Base-by-base conservation (phyloP, 805 yeast species). In the Candida qinlingensis region DNA sequence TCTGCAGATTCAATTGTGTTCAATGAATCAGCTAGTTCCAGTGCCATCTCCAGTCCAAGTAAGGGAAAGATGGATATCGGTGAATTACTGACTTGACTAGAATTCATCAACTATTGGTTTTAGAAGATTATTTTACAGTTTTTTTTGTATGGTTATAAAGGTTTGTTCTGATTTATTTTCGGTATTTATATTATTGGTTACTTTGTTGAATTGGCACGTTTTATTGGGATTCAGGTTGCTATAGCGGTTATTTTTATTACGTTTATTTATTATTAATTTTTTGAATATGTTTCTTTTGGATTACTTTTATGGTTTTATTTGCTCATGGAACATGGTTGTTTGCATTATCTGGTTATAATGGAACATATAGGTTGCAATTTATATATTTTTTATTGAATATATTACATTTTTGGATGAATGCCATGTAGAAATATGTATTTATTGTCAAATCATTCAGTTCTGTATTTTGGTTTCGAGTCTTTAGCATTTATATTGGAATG, bases 41-140 rank as follows among this genome's bases (percentile, higher is more conserved):
- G 35, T 26, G 25, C 33, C 7, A n/a, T 12, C 39, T 37, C 45
- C 27, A 36, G 31, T 28, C 38, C 43, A 5, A 43, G 26, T 28
- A 48, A 40, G 26, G 44, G 46, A 28, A 57, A 54, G 42, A 54
- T 59, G 59, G 50, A 56, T 19, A 57, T 59, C 35, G 53, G 44
- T 28, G 58, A 46, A 34, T 37, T 57, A n/a, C 28, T 58, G 39
- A 49, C 54, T 27, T 56, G 34, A 31, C 8, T 11, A 11, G 12
- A 4, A n/a, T 19, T 19, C 19, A 19, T 19, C 19, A 19, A 19
- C 19, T 19, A 19, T 31, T 41, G 25, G 33, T 30, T 19, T 27
- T 41, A 7, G 38, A 12, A 31, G 34, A 31, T 39, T 6, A 8
- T 37, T 37, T 37, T 37, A 37, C 27, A 7, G 8, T 37, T 7